A percentile compares a stretch with the other conserved stretches of the same genome.
phyloP scores from a whole-genome alignment of 140 eudicot species.

The Stevia rebaudiana region DNA sequence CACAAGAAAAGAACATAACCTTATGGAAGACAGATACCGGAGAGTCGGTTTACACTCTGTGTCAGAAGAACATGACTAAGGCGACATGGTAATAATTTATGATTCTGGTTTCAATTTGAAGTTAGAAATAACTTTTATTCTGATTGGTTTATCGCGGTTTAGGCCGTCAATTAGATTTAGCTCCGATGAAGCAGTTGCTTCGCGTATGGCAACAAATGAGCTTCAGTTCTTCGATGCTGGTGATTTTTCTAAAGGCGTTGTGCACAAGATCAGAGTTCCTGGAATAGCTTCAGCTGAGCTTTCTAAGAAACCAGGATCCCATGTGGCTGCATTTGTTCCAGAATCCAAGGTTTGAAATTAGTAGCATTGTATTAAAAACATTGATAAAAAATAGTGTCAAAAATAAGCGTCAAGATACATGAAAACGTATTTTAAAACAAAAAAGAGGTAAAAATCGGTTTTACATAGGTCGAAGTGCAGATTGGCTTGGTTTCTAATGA shows the following conservation, averaged over 20 bases:
- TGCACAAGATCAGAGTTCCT: slow-evolving; percentile 64
- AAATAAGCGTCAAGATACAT: no score
- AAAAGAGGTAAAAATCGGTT: no score
- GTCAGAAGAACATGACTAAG: slow-evolving; percentile 75
- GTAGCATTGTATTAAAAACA: neutral
- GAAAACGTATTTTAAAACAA: no score
- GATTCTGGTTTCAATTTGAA: slow-evolving; percentile 8
- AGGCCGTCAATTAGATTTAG: slow-evolving; percentile 78
- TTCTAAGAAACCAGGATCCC: slow-evolving; percentile 65
- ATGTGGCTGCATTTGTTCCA: slow-evolving; percentile 83
- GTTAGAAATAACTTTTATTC: neutral
- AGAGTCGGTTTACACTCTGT: slow-evolving; percentile 48
- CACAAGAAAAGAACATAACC: slow-evolving; percentile 66
- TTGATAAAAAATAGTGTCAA: no score
- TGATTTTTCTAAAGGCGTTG: slow-evolving; percentile 73
- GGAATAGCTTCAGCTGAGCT: slow-evolving; percentile 70
- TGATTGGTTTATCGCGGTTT: slow-evolving; percentile 10
- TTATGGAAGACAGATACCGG: slow-evolving; percentile 69
- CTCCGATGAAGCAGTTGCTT: slow-evolving; percentile 69
- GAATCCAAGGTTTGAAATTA: slow-evolving; percentile 70
- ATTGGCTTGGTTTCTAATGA: no score
- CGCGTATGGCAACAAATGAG: slow-evolving; percentile 87
- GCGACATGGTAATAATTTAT: slow-evolving; percentile 52
- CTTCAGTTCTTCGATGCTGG: slow-evolving; percentile 63
- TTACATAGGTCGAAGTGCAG: no score